These are phyloP conservation scores for Penicillium occitanis DNA, from an alignment of 2,329 filamentous ascomycete genomes.

Conservation along the genomic window DNA sequence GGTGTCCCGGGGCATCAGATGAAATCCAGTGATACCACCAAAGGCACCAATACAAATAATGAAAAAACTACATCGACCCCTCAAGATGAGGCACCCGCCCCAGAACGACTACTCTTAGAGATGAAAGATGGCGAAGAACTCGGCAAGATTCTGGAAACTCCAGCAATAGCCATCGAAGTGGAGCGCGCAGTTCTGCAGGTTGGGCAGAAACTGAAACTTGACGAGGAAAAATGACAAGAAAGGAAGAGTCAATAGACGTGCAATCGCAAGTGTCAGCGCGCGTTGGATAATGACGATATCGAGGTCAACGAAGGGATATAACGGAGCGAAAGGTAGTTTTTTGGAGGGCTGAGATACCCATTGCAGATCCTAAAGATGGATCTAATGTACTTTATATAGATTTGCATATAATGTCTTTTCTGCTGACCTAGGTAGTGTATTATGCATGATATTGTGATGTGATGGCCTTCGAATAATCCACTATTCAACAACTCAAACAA, in stretches of 20 bases:
- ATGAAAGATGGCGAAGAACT: conserved; percentile 57
- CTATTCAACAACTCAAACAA: neutral
- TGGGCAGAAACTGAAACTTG: conserved; percentile 39
- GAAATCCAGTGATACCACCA: neutral
- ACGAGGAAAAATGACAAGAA: conserved; percentile 18
- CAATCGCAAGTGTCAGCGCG: neutral
- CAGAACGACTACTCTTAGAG: conserved; percentile 48
- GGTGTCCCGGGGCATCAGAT: neutral
- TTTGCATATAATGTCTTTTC: neutral
- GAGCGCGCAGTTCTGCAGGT: conserved; percentile 77
- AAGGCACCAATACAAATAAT: neutral
- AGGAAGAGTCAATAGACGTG: conserved; percentile 3
- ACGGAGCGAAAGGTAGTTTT: neutral
- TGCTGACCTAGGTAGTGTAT: neutral
- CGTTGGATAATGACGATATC: neutral
- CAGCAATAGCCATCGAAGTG: conserved; percentile 69
- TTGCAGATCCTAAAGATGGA: neutral
- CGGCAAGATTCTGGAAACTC: conserved; percentile 63
- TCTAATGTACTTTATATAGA: conserved; percentile 2
- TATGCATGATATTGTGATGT: neutral
- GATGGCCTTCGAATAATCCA: neutral
- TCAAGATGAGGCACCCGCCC: conserved; percentile 35
- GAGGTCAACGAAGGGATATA: neutral
- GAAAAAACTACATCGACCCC: neutral
- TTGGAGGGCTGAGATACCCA: conserved; percentile 1